Conservation (phyloP, 1,139 yeast species). For the Blastobotrys raffinosifermentans region DNA sequence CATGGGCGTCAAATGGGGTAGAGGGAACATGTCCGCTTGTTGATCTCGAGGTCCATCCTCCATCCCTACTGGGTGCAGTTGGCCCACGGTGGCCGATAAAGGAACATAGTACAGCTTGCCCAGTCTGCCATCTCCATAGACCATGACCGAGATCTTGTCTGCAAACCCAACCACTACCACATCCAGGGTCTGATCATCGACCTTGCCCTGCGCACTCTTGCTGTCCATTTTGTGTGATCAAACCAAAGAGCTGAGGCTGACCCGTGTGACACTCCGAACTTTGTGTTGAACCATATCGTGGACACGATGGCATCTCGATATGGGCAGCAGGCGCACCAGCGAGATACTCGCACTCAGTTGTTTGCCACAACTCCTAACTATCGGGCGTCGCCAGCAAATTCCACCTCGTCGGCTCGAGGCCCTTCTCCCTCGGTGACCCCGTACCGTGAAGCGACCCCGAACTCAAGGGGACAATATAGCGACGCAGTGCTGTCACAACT, state of each 20-base stretch:
- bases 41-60: slow-evolving; percentile 7
- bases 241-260: neutral
- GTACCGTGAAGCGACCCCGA: slow-evolving; percentile 43
- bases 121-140: slow-evolving; percentile 30
- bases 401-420: slow-evolving; percentile 13
- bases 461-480: slow-evolving; percentile 37
- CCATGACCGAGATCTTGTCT: slow-evolving; percentile 32
- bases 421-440: slow-evolving; percentile 36
- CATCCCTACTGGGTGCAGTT: slow-evolving; percentile 5
- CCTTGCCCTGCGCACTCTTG: slow-evolving; percentile 7
- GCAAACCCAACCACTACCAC: slow-evolving; percentile 29
- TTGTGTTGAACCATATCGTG: neutral
- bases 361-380: slow-evolving; percentile 30
- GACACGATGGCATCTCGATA: slow-evolving; percentile 21
- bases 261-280: no score
- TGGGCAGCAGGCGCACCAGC: slow-evolving; percentile 27
- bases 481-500: slow-evolving; percentile 60
- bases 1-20: slow-evolving; percentile 32
- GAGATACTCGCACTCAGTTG: slow-evolving; percentile 34
- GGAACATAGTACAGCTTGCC: slow-evolving; percentile 29
- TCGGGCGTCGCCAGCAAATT: slow-evolving; percentile 22
- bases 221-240: neutral
- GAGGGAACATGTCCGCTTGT: slow-evolving; percentile 26
- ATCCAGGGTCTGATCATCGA: slow-evolving; percentile 23
- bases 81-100: slow-evolving; percentile 18